Percentiles rank a stretch among this genome's conserved stretches.
Conservation (phyloP, 106 monocot genomes). For the Cymbidium sinense region DNA sequence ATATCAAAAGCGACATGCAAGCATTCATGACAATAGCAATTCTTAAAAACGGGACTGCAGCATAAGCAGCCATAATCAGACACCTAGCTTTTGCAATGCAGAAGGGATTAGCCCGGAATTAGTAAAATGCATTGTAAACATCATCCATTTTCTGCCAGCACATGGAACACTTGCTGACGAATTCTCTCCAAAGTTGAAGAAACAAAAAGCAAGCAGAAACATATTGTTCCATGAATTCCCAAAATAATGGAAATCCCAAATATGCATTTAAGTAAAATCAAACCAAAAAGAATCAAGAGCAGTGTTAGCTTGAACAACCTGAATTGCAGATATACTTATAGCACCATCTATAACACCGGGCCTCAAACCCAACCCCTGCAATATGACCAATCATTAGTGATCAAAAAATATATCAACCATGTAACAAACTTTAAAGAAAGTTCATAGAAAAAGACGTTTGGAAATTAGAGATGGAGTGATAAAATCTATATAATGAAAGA, state of each 20-base stretch:
- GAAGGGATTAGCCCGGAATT: neutral
- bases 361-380: constrained; percentile 75
- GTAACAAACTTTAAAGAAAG: neutral
- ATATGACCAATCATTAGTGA: constrained; percentile 2
- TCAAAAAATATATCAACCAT: neutral
- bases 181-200: neutral
- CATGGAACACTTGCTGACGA: neutral
- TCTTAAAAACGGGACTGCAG: no score
- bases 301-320: constrained; percentile 37
- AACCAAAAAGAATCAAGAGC: neutral
- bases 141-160: neutral
- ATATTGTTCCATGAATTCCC: neutral
- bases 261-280: neutral
- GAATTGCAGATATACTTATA: constrained; percentile 93
- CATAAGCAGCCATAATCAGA: neutral
- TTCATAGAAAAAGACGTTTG: neutral
- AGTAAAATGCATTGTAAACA: neutral
- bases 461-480: neutral
- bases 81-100: neutral
- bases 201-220: neutral
- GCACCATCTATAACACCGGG: constrained; percentile 92
- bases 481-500: neutral
- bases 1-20: no score
- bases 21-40: no score
- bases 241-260: neutral